Base-by-base conservation (phyloP, 2,329 filamentous ascomycete species). In the Beauveria brongniartii region DNA sequence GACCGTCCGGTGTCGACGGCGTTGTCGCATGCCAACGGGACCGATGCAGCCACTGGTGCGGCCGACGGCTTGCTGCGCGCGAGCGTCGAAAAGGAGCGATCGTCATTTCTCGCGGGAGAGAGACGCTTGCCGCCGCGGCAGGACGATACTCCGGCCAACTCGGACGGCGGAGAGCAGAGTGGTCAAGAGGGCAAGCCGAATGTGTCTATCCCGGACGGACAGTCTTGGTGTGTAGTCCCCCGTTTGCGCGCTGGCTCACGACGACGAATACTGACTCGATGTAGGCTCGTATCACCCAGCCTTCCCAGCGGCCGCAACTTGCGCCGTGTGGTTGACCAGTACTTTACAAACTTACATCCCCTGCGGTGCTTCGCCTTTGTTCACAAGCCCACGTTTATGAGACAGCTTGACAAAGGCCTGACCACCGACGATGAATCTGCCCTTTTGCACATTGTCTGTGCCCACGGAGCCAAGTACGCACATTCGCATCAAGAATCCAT, bases 301-400 rank as follows among this genome's bases (percentile, higher is more conserved):
- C 69, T 75, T 5, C 73, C 73, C 12, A 66, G 69, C 10, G 58
- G 63, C n/a, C 69, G 70, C 56, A 72, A 73, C 48, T 68, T 75
- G 24, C 73, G 73, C 16, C 69, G 68, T 0, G 69, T 74, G 3
- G 70, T 74, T 26, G 73, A 74, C 51, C 73, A 73, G 62, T 75
- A 75, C 61, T 75, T 75, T 64, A 66, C 71, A 62, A 75, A 75
- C 34, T 66, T 75, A 5, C 79, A 75, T 55, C 72, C 73, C n/a
- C 68, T 75, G 5, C 70, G 73, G 22, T 75, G 73, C 63, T 75
- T 75, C 58, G 72, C 73, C 18, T 75, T 75, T 68, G 72, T 75
- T 20, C 73, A 75, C 56, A 73, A 74, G 55, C 73, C 73, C 4
- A 74, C 73, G 1, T 75, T 75, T 55, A 72, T 73, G 64, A 66